Base-by-base conservation (phyloP, 192 early-diverging fungal species). In the Coemansia sp. region DNA sequence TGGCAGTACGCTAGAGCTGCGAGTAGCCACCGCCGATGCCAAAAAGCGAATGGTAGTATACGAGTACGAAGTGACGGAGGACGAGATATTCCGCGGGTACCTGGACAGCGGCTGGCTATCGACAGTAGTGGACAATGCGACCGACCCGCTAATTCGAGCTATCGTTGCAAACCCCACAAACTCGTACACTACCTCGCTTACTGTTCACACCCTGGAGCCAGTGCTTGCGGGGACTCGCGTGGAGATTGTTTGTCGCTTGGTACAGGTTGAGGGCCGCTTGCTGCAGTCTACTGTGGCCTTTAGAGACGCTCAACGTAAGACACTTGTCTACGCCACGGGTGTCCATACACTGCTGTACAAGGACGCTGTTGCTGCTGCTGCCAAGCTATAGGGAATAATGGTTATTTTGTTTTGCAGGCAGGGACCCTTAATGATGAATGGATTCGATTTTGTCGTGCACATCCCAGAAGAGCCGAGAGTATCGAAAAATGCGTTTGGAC, bases 1-100 rank as follows among this genome's bases (percentile, higher is more conserved):
- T 46, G 71, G 71, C 57, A 60, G 70, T 17, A 8, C 50, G 26
- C 39, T 67, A 12, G 50, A 52, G 27, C 58, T 67, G 8, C 58
- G 41, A 8, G 40, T 67, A 33, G 57, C 58, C 38, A 65, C 63
- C 12, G 58, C 65, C 14, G 52, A 60, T 21, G 55, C 56, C 17
- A 62, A 56, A 17, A 40, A 42, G 27, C 65, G 65, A 37, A 56
- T 22, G 9, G 62, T 68, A 2, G 32, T 43, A 0, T 74, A 74
- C 44, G 50, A 58, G 34, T 74, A 74, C 65, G 56, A 56, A 33
- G 61, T 74, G 29, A 61, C 61, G 2, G 72, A 62, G 7, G 59
- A 63, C 37, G 72, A 74, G 39, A 44, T 74, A 34, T 63, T 58
- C 39, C 53, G 65, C 18, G 65, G 65, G 7, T 56, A 63, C 40